These are phyloP conservation scores for Hansenula sp. DNA, from an alignment of 1,139 yeast genomes.

Conservation along the genomic window DNA sequence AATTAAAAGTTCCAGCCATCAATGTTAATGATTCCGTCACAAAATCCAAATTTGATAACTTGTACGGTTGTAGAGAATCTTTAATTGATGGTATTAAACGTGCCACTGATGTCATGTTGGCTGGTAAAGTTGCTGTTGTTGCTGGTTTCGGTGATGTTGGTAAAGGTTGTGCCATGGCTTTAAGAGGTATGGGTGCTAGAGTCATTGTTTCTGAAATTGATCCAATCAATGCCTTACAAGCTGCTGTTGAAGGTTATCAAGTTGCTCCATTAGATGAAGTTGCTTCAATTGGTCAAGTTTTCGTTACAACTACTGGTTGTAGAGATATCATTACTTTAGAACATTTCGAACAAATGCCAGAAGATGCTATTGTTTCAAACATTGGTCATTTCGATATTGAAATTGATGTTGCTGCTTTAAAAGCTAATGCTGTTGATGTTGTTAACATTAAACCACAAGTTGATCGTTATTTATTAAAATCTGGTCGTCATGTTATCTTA, in stretches of 20 bases:
- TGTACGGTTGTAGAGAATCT: conserved; percentile 99
- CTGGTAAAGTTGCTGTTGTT: conserved; percentile 98
- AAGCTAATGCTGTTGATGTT: conserved; percentile 83
- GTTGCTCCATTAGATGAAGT: conserved; percentile 96
- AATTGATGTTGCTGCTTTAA: conserved; percentile 98
- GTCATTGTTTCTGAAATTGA: conserved; percentile 97
- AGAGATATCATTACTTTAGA: conserved; percentile 93
- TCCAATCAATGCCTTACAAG: conserved; percentile 99
- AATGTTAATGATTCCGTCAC: conserved; percentile 99
- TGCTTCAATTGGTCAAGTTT: conserved; percentile 91
- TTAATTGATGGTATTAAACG: conserved; percentile 98
- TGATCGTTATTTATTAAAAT: conserved; percentile 90
- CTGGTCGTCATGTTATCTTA: conserved; percentile 92
- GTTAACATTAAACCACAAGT: conserved; percentile 99
- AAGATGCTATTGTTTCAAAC: conserved; percentile 99
- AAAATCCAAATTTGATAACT: conserved; percentile 98
- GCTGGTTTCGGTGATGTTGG: conserved; percentile 99
- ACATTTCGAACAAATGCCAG: conserved; percentile 93
- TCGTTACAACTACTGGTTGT: conserved; percentile 99
- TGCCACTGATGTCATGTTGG: conserved; percentile 99
- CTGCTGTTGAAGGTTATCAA: conserved; percentile 99
- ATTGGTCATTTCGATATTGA: conserved; percentile 99
- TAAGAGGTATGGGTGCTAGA: conserved; percentile 99
- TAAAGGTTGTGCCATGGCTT: conserved; percentile 99
- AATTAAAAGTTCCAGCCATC: conserved; percentile 98